Evolutionary conservation across 2,329 filamentous ascomycete genomes (phyloP), one percentile per base, ranked within the genome.

Genomic region (Ramularia collo-cygni): DNA sequence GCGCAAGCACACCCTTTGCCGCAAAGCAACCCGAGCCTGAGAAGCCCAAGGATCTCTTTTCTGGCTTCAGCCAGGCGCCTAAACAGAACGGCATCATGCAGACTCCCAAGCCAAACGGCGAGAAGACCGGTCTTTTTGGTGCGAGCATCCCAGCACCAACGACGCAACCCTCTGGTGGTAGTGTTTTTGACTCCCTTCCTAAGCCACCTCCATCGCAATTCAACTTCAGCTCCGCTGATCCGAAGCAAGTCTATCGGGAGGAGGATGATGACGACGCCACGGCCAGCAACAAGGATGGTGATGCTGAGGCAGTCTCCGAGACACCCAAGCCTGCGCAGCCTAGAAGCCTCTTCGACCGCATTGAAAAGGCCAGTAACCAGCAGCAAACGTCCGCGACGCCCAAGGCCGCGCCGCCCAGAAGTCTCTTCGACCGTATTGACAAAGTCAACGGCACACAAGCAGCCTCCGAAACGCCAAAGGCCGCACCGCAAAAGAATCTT

Each of bases 261-360:
- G 37, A 42, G 31, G 34, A 44, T 6, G 46, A 48, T 21, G 43
- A 47, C 9, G 46, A 44, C n/a, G 39, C 44, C n/a, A n/a, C n/a
- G n/a, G n/a, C n/a, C n/a, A n/a, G n/a, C n/a, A n/a, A n/a, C n/a
- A n/a, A n/a, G n/a, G n/a, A n/a, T n/a, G n/a, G n/a, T n/a, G n/a
- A n/a, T n/a, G n/a, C n/a, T n/a, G n/a, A n/a, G n/a, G 19, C 34
- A 4, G 33, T 13, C 8, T 16, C 14, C 14, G 14, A 35, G 15
- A 35, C 33, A 17, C 26, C 30, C 2, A 38, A 43, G 40, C 35
- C 29, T 26, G n/a, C n/a, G n/a, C n/a, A n/a, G n/a, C n/a, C n/a
- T n/a, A n/a, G n/a, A n/a, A n/a, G n/a, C n/a, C 35, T 50, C 12
- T 46, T 48, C 24, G 47, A 50, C 19, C 47, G 45, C 32, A 46